phyloP scores from a whole-genome alignment of 768 basidiomycete species.

The Leccinum subgranulosum region DNA sequence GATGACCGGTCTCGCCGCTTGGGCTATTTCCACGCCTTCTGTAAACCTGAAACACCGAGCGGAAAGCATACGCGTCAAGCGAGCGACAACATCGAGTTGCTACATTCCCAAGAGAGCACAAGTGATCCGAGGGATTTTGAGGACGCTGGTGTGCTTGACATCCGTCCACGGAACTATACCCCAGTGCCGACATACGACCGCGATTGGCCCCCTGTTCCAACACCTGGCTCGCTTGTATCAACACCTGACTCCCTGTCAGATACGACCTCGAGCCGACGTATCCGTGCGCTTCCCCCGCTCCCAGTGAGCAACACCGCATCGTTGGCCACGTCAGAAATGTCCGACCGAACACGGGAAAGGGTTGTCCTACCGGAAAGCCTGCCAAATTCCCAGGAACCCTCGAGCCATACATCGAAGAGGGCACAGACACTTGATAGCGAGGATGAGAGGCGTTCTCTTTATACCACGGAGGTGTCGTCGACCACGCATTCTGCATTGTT shows the following conservation, averaged over 20 bases:
- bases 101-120: conserved; percentile 12
- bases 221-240: conserved; percentile 1
- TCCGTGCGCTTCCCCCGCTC: conserved; percentile 32
- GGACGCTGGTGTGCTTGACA: conserved; percentile 22
- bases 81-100: conserved; percentile 31
- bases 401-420: not conserved
- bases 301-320: conserved; percentile 7
- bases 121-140: conserved; percentile 10
- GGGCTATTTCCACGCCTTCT: conserved; percentile 31
- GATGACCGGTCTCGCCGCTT: conserved; percentile 33
- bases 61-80: conserved; percentile 18
- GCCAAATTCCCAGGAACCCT: conserved; percentile 3
- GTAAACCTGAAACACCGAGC: conserved; percentile 10
- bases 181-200: conserved; percentile 17
- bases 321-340: not conserved
- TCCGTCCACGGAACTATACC: conserved; percentile 13
- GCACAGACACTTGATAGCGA: conserved; percentile 9
- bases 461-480: conserved; percentile 24
- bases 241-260: conserved; percentile 9
- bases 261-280: conserved; percentile 10
- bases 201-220: conserved; percentile 10
- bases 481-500: conserved; percentile 28
- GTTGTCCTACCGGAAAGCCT: not conserved
- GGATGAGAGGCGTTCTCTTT: conserved; percentile 14
- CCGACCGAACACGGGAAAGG: not conserved